Conservation (phyloP, 164 flowering plant species). For the Chimonanthus praecox region DNA sequence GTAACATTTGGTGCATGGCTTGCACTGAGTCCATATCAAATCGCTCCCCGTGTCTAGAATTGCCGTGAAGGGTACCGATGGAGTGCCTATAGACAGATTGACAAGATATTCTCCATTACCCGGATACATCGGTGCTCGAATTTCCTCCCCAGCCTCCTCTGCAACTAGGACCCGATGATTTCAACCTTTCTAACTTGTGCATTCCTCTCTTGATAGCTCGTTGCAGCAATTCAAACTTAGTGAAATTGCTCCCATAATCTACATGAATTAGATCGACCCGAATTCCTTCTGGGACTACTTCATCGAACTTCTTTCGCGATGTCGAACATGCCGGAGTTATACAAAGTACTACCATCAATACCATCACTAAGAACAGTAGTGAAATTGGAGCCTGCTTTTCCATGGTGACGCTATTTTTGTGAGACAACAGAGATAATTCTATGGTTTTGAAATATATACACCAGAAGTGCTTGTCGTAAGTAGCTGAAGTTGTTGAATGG, state of each 20-base stretch:
- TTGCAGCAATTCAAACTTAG: slow-evolving; percentile 46
- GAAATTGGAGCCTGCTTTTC: not conserved
- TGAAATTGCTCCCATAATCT: slow-evolving; percentile 49
- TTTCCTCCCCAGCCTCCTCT: not conserved
- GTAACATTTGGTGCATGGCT: slow-evolving; percentile 61
- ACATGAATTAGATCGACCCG: slow-evolving; percentile 47
- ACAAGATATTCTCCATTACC: slow-evolving; percentile 71
- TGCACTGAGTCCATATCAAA: slow-evolving; percentile 85
- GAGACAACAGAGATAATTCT: not conserved
- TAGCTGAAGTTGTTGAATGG: not conserved
- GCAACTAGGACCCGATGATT: slow-evolving; percentile 13
- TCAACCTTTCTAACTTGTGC: slow-evolving; percentile 37
- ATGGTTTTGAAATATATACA: not conserved
- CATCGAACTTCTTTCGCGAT: slow-evolving; percentile 13
- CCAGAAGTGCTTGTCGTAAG: not conserved
- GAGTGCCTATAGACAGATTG: slow-evolving; percentile 66
- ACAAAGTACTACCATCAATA: not conserved
- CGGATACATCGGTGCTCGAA: slow-evolving; percentile 30
- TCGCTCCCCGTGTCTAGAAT: slow-evolving; percentile 93
- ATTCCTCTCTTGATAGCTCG: slow-evolving; percentile 52
- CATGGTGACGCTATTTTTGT: slow-evolving; percentile 4
- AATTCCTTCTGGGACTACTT: slow-evolving; percentile 28
- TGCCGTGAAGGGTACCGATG: slow-evolving; percentile 44
- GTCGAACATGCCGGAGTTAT: slow-evolving; percentile 21
- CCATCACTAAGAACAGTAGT: not conserved